These are phyloP conservation scores for Suillus tomentosus DNA, from an alignment of 768 basidiomycete species.

Conservation along the genomic window DNA sequence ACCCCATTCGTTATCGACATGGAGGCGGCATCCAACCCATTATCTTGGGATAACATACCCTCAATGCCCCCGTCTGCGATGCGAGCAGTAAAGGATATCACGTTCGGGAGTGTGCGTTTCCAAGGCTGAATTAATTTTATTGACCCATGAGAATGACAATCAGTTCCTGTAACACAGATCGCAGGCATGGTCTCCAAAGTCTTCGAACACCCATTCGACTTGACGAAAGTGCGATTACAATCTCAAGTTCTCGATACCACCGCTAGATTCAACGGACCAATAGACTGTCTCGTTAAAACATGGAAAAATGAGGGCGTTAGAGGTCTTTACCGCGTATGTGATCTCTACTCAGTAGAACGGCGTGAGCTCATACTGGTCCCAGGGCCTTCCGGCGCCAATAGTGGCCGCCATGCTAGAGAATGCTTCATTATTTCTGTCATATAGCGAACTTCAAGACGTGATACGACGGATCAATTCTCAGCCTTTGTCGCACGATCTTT, in stretches of 20 bases:
- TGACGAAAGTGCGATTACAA: constrained; percentile 93
- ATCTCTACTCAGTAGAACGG: background rate
- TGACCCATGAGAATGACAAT: constrained; percentile 1
- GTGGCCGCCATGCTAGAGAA: constrained; percentile 94
- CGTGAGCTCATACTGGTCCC: constrained; percentile 13
- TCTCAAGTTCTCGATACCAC: constrained; percentile 79
- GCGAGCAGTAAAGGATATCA: constrained; percentile 47
- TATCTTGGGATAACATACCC: constrained; percentile 19
- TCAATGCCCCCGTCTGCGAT: constrained; percentile 19
- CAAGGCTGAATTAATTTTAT: background rate
- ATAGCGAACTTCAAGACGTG: constrained; percentile 70
- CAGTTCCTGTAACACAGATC: constrained; percentile 41
- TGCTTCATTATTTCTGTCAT: constrained; percentile 83
- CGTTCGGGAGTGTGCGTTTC: constrained; percentile 57
- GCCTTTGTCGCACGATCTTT: constrained; percentile 42
- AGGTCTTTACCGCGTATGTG: constrained; percentile 84
- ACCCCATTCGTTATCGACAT: constrained; percentile 13
- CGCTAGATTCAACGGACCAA: constrained; percentile 76
- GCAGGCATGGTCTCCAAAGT: constrained; percentile 87
- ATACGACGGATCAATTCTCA: constrained; percentile 48
- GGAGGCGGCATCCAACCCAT: constrained; percentile 16
- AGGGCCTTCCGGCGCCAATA: constrained; percentile 92
- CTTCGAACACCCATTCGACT: constrained; percentile 94
- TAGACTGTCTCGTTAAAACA: constrained; percentile 85
- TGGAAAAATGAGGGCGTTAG: constrained; percentile 78